Base-by-base conservation (phyloP, 2,329 filamentous ascomycete genomes). In the Exophiala sideris region DNA sequence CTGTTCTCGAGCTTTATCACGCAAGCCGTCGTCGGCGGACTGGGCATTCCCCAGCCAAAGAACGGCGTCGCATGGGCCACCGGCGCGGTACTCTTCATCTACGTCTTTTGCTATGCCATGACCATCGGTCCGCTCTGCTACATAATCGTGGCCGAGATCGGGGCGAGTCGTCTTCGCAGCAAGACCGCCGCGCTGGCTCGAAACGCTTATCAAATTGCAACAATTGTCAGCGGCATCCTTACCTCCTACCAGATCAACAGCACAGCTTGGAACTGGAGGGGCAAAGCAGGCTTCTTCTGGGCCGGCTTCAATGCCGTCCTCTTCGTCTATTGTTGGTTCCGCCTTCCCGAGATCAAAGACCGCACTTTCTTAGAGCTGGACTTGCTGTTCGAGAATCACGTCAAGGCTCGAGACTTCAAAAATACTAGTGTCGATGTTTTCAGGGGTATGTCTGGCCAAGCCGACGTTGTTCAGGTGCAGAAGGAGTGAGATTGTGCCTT, bases 121-220 rank as follows among this genome's bases (percentile, higher is more conserved):
- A 76, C 76, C 3, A 72, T 82, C 16, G 80, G 79, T 0, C 78
- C 79, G 0, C 73, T 81, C 1, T 78, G 73, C 11, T 82, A 80
- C 62, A 73, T 73, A 0, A 64, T 81, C 16, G 71, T 81, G 18
- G 72, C 78, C 0, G 79, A 82, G 60, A 70, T 81, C 4, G 77
- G 77, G 0, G 79, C 78, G 1, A 79, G 76, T 1, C 70, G 79
- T 8, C 72, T 83, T 33, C 76, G 77, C 56, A 71, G 74, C 21
- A 80, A 81, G 68, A 79, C 78, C 0, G 76, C 81, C 14, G 78
- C 79, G 1, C 68, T 82, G 35, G 77, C 78, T 1, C 70, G 79
- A 10, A 71, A 69, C 41, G 63, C 72, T 16, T 82, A 80, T 67
- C 79, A 82, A 57, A 48, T 18, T 14, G 38, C 48, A 36, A 50